Percentiles rank a stretch among this genome's conserved stretches.
Conservation (phyloP, 768 basidiomycete genomes). For the Termitomyces sp. region DNA sequence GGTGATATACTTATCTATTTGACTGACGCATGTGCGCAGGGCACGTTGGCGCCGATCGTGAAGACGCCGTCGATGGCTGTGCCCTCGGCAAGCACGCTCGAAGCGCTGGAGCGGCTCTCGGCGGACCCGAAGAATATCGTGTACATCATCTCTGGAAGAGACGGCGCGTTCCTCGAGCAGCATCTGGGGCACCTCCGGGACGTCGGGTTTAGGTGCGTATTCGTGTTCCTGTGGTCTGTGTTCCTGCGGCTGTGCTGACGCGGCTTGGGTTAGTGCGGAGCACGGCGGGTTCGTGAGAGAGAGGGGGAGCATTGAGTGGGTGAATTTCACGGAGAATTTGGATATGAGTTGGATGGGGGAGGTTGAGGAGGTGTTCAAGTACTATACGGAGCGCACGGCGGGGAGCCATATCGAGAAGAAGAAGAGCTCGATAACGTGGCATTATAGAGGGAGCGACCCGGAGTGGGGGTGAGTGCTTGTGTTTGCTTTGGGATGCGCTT, state of each 20-base stretch:
- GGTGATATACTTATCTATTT: background rate
- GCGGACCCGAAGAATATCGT: conserved; percentile 86
- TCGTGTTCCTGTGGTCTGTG: background rate
- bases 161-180: conserved; percentile 85
- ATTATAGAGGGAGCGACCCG: conserved; percentile 88
- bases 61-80: conserved; percentile 86
- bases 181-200: conserved; percentile 81
- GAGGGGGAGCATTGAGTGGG: conserved; percentile 65
- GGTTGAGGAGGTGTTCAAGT: conserved; percentile 92
- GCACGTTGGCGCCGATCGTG: conserved; percentile 95
- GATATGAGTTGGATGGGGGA: conserved; percentile 99
- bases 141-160: conserved; percentile 96
- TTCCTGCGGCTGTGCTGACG: background rate
- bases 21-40: conserved; percentile 39
- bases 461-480: conserved; percentile 79
- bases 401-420: conserved; percentile 97
- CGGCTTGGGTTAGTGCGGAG: conserved; percentile 56
- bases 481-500: no score
- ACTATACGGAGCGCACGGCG: conserved; percentile 95
- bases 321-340: conserved; percentile 83
- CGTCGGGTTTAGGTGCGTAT: conserved; percentile 62
- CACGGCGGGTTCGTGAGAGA: conserved; percentile 90
- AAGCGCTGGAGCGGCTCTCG: conserved; percentile 66
- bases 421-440: conserved; percentile 98
- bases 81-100: conserved; percentile 69